Conservation (phyloP, 129 eudicot species). For the Cynara cardunculus region DNA sequence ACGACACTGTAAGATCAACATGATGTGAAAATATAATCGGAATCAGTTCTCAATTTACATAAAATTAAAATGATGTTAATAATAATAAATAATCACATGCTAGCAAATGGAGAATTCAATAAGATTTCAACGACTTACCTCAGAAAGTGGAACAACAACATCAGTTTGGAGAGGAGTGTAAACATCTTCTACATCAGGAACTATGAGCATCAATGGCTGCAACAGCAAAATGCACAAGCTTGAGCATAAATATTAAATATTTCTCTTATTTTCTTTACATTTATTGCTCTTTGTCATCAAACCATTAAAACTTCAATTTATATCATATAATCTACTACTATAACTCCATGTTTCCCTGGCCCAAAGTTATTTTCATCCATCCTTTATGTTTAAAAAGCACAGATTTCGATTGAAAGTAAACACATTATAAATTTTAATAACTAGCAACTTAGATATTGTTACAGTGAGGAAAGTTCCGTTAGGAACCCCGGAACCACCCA, state of each 20-base stretch:
- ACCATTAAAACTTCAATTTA: not conserved
- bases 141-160: conserved; percentile 83
- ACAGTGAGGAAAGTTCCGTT: no score
- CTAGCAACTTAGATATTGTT: no score
- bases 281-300: not conserved
- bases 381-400: no score
- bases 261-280: not conserved
- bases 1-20: conserved; percentile 59
- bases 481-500: no score
- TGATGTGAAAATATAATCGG: not conserved
- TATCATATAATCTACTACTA: no score
- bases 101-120: not conserved
- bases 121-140: conserved; percentile 40
- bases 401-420: no score
- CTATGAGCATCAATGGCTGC: conserved; percentile 97
- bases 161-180: conserved; percentile 93
- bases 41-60: conserved; percentile 7
- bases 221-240: conserved; percentile 7
- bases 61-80: not conserved
- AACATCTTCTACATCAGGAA: conserved; percentile 90
- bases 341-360: no score
- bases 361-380: no score
- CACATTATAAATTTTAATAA: no score
- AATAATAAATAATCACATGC: not conserved
- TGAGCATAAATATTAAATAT: conserved; percentile 13